Percentiles rank a stretch among this genome's conserved stretches.
Evolutionary conservation across 306 rosid species (phyloP).

Genomic region (Sicyos edulis): DNA sequence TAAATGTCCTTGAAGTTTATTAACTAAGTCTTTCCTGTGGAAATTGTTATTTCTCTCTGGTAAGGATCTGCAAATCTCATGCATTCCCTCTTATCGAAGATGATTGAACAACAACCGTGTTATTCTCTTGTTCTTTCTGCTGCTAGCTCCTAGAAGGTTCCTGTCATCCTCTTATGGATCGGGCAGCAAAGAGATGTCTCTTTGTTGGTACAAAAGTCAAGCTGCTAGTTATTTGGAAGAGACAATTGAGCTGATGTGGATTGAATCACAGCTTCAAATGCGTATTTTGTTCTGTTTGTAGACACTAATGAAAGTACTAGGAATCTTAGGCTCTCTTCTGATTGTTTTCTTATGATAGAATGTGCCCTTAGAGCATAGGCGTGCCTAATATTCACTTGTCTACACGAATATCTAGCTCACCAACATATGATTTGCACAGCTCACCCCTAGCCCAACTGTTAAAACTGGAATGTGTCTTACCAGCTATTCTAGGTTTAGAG

Average conservation of each 20-base stretch:
- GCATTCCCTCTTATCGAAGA: background rate
- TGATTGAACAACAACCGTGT: background rate
- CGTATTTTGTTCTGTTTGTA: constrained; percentile 8
- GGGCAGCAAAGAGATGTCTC: background rate
- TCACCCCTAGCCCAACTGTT: background rate
- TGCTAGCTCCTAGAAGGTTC: constrained; percentile 2
- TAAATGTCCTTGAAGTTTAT: constrained; percentile 6
- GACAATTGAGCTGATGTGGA: background rate
- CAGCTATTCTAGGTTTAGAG: constrained; percentile 6
- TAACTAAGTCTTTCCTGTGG: background rate
- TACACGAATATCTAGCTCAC: background rate
- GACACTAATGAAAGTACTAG: background rate
- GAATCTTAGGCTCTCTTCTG: background rate
- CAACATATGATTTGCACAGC: background rate
- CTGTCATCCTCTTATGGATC: background rate
- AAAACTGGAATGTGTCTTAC: background rate
- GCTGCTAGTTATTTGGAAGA: background rate
- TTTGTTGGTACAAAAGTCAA: background rate
- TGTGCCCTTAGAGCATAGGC: background rate
- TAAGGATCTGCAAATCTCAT: no score
- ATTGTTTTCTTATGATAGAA: background rate
- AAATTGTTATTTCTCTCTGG: no score
- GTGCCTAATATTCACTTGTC: background rate
- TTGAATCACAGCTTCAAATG: background rate
- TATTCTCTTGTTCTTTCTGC: background rate